Evolutionary conservation across 1,284 basidiomycete species (phyloP).

Genomic region (Mycena sp.): DNA sequence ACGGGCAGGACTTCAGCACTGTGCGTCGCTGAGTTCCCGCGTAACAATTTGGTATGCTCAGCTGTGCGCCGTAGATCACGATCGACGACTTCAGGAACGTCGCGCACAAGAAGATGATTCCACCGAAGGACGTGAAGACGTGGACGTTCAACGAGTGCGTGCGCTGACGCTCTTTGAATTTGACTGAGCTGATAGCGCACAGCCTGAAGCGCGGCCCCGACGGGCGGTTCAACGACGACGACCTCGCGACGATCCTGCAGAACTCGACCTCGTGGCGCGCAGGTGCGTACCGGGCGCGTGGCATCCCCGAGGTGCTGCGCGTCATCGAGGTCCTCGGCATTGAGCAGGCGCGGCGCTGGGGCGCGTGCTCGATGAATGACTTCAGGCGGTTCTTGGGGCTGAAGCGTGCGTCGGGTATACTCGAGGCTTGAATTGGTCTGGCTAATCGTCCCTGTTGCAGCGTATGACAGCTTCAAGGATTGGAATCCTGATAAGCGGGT

Average conservation of each 20-base stretch:
- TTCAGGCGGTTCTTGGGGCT: constrained; percentile 67
- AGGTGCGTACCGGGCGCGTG: constrained; percentile 79
- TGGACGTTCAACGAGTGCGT: constrained; percentile 67
- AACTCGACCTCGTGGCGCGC: constrained; percentile 74
- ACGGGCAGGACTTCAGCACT: constrained; percentile 47
- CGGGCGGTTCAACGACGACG: constrained; percentile 74
- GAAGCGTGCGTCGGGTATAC: constrained; percentile 53
- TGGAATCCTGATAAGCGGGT: constrained; percentile 82
- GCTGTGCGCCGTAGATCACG: constrained; percentile 47
- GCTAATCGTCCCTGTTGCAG: constrained; percentile 43
- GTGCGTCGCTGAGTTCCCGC: constrained; percentile 37
- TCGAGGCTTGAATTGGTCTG: no score
- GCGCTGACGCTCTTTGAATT: background rate
- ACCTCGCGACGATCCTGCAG: constrained; percentile 73
- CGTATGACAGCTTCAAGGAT: constrained; percentile 72
- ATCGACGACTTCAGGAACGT: constrained; percentile 53
- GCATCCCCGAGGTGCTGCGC: constrained; percentile 73
- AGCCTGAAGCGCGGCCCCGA: constrained; percentile 62
- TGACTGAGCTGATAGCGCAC: no score
- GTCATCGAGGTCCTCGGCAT: constrained; percentile 81
- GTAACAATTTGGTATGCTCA: background rate
- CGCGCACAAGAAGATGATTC: constrained; percentile 46
- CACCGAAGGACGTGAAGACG: constrained; percentile 50
- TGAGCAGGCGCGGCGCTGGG: no score
- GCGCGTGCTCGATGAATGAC: constrained; percentile 79